Conservation (phyloP, 192 early-diverging fungal genomes). For the Borealophlyctis nickersoniae region DNA sequence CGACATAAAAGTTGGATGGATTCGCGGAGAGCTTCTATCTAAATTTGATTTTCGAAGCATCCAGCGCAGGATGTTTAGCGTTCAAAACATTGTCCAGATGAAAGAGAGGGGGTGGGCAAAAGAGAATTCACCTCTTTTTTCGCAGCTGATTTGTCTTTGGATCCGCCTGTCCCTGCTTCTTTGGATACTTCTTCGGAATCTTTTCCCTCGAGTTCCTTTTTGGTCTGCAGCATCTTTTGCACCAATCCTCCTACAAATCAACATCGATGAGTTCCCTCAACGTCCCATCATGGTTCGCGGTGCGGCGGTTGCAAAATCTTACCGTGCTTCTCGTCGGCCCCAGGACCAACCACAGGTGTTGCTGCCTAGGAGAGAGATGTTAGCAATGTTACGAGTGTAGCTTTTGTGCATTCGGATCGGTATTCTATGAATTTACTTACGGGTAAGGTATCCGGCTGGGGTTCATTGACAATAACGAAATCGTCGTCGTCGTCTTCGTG, state of each 20-base stretch:
- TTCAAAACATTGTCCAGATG: constrained; percentile 3
- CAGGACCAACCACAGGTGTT: constrained; percentile 7
- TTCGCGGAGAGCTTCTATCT: constrained; percentile 48
- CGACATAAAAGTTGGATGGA: constrained; percentile 50
- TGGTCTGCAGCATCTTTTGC: constrained; percentile 48
- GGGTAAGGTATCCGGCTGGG: constrained; percentile 17
- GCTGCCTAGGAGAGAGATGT: neutral
- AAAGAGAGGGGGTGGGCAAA: neutral
- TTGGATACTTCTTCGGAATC: too few species aligned
- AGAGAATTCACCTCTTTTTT: constrained; percentile 44
- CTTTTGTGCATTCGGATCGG: neutral
- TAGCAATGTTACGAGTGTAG: neutral
- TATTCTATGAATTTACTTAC: neutral
- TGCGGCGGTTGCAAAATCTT: too few species aligned
- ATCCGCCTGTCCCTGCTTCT: constrained; percentile 20
- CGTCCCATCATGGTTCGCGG: too few species aligned
- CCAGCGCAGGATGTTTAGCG: too few species aligned
- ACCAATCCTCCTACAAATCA: constrained; percentile 45
- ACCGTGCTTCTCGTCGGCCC: constrained; percentile 44
- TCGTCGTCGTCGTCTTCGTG: constrained; percentile 46
- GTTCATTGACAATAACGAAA: constrained; percentile 42
- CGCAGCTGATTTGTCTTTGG: constrained; percentile 37
- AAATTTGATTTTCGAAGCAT: neutral
- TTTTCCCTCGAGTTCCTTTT: constrained; percentile 40
- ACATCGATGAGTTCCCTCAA: neutral